phyloP scores from a whole-genome alignment of 2,329 filamentous ascomycete genomes.

The Fonsecaea monophora region DNA sequence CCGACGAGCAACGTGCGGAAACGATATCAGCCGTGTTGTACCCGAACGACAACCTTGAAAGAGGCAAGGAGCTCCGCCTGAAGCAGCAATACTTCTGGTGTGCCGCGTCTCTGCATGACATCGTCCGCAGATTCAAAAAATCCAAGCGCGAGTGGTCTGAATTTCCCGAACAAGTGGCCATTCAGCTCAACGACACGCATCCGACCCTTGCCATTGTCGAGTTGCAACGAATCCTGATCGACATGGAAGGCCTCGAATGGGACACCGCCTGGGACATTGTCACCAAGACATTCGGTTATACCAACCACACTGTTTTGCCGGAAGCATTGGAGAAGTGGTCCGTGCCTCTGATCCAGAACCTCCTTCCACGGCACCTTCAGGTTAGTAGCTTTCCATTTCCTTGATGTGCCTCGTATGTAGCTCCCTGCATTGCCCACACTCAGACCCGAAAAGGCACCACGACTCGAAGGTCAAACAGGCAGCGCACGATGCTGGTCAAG shows the following conservation, averaged over 20 bases:
- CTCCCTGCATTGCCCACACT: too few species aligned
- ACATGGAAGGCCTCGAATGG: conserved; percentile 91
- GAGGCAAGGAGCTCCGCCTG: conserved; percentile 93
- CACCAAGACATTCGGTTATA: conserved; percentile 85
- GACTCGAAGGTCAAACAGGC: too few species aligned
- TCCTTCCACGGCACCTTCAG: conserved; percentile 91
- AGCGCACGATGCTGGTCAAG: too few species aligned
- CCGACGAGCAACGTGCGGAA: conserved; percentile 98
- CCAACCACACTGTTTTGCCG: conserved; percentile 96
- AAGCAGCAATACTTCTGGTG: conserved; percentile 99
- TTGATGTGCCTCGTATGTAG: not conserved
- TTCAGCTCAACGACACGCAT: conserved; percentile 98
- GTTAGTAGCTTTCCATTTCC: conserved; percentile 15
- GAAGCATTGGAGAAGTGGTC: conserved; percentile 99
- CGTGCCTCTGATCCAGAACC: conserved; percentile 86
- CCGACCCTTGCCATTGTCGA: conserved; percentile 96
- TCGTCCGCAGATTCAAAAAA: conserved; percentile 98
- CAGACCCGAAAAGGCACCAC: too few species aligned
- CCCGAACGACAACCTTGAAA: conserved; percentile 95
- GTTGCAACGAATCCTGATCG: conserved; percentile 87
- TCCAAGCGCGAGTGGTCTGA: conserved; percentile 87
- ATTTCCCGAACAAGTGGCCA: conserved; percentile 93
- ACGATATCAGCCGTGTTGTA: conserved; percentile 98
- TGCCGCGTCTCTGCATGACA: conserved; percentile 92
- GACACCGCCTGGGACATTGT: conserved; percentile 88